Evolutionary conservation across 495 filamentous ascomycete genomes (phyloP), one percentile per base, ranked within the genome.

Genomic region (Sporormia fimetaria): DNA sequence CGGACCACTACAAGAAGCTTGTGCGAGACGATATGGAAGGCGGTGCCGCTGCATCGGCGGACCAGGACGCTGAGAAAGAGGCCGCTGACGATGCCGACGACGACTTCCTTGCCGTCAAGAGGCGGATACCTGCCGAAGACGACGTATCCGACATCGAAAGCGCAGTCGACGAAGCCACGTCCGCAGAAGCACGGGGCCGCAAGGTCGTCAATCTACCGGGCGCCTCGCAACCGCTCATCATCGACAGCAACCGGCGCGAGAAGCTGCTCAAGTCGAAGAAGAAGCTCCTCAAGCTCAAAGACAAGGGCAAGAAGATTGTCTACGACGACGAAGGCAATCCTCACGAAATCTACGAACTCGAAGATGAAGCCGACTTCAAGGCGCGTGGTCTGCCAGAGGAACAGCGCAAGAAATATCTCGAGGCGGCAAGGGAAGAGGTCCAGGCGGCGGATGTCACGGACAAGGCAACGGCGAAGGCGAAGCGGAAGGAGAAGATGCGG

Each of bases 191-290:
- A 18, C 23, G 21, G 9, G 27, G 31, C 10, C 20, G 49, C 49
- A 52, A 67, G 55, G 53, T 60, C 16, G 62, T 75, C 18, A 48
- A 55, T 40, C 58, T 66, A 48, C 63, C 52, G 14, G 64, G 67
- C 42, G 36, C 55, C 31, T 67, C 70, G 27, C 72, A 82, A 12
- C 69, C 78, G 11, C 65, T 94, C 12, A 60, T 90, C 37, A 78
- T 98, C 52, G 87, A 95, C 63, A 93, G 84, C 8, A 87, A 94
- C 58, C 83, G 90, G 14, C 78, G 80, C 52, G 87, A 92, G 64
- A 94, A 94, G 62, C 72, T 94, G 20, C 74, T 95, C 51, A 82
- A 80, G 40, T 92, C 84, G 18, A 95, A 95, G 68, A 94, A 94
- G 69, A 84, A 88, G 62, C 67, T 94, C 17, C 70, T 79, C 44